Evolutionary conservation across 2,329 filamentous ascomycete species (phyloP), one percentile per base, ranked within the genome.

Genomic region (Pseudogymnoascus sp.): DNA sequence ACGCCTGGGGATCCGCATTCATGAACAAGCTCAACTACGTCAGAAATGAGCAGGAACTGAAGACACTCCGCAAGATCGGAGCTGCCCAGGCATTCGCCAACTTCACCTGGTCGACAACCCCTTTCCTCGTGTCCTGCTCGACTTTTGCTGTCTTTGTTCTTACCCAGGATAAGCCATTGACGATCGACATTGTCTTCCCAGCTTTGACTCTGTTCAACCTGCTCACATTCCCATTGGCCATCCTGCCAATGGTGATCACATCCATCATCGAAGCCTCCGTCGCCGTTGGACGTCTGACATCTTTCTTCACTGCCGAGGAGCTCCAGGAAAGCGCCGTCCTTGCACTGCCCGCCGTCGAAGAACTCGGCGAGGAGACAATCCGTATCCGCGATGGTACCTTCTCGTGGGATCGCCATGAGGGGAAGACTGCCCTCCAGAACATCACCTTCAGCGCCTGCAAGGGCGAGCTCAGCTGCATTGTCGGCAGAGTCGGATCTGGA

Each of bases 1-100:
- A 97, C 74, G 94, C 94, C 31, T 99, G 94, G 94, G 93, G 92
- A 33, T 89, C 88, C 31, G 93, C 94, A 12, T 99, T 99, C 73
- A 96, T 97, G 87, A 94, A 92, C 76, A 96, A 96, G 77, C 85
- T 99, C 64, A 97, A 94, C 77, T 90, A 90, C 74, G 92, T 99
- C 65, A 87, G 94, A 76, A 99, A 99, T 76, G 94, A 99, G 71
- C 85, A 91, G 70, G 94, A 99, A 76, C 80, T 99, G 63, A 94
- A 94, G 79, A 99, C 95, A 25, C 82, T 99, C 63, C 89, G 94
- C 66, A 97, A 93, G 77, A 99, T 99, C 69, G 94, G 94, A 65
- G 93, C 92, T 21, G 90, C 92, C 2, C 92, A 97, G 75, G 91
- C 94, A 2, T 83, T 97, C 73, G 92, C 94, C 66, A 99, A 96